Evolutionary conservation across 768 basidiomycete genomes (phyloP).

Genomic region (Phanerochaete carnosa): DNA sequence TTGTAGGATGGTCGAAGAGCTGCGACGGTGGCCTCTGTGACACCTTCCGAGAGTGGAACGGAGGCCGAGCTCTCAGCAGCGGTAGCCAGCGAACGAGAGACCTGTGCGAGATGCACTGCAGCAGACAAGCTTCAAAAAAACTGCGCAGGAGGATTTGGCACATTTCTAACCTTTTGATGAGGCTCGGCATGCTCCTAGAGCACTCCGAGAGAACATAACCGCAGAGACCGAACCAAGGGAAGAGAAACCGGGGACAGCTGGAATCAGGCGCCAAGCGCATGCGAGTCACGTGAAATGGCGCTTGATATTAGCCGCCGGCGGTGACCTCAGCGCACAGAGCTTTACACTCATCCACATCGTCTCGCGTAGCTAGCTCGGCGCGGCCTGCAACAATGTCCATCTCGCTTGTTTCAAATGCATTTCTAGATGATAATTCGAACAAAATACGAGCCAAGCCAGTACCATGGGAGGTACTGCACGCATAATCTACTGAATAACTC

Average conservation of each 20-base stretch:
- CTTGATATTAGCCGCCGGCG: background rate
- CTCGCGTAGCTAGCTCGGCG: background rate
- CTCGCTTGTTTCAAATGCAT: constrained; percentile 74
- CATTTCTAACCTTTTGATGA: constrained; percentile 24
- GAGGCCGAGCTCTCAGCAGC: constrained; percentile 19
- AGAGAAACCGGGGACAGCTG: constrained; percentile 8
- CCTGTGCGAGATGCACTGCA: constrained; percentile 3
- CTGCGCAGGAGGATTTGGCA: background rate
- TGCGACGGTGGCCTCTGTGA: constrained; percentile 1
- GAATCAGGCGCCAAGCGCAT: constrained; percentile 2
- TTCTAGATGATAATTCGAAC: constrained; percentile 81
- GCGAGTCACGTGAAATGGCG: constrained; percentile 12
- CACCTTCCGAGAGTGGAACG: background rate
- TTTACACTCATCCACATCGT: background rate
- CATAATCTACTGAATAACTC: constrained; percentile 1
- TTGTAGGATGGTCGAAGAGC: background rate
- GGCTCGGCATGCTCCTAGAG: constrained; percentile 29
- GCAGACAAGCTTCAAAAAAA: background rate
- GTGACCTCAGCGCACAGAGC: constrained; percentile 1
- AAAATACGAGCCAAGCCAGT: constrained; percentile 90
- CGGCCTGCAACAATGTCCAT: constrained; percentile 53
- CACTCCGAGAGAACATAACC: constrained; percentile 33
- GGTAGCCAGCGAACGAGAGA: constrained; percentile 19
- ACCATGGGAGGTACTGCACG: constrained; percentile 84
- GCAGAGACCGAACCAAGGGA: background rate